phyloP scores from a whole-genome alignment of 2,329 filamentous ascomycete species.

The Xylaria sp. region DNA sequence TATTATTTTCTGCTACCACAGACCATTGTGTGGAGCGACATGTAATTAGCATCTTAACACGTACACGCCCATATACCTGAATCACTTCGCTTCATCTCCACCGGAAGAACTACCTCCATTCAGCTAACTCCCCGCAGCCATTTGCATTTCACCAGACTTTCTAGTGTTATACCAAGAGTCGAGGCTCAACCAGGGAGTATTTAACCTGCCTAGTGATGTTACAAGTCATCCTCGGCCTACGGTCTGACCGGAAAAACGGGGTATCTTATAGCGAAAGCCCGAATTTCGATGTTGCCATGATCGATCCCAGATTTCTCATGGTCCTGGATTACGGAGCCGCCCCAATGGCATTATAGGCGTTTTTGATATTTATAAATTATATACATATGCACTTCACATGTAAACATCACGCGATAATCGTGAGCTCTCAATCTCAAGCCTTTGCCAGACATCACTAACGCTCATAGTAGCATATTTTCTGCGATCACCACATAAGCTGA shows the following conservation, averaged over 20 bases:
- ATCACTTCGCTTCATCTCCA: constrained; percentile 1
- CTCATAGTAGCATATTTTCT: not conserved
- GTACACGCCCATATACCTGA: not conserved
- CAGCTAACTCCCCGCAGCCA: constrained; percentile 6
- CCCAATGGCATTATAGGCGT: constrained; percentile 5
- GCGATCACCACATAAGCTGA: not conserved
- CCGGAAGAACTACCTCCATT: constrained; percentile 28
- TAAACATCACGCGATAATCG: not conserved
- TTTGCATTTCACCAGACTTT: not conserved
- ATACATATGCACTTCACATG: not conserved
- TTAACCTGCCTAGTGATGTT: constrained; percentile 5
- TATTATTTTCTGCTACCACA: not conserved
- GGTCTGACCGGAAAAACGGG: constrained; percentile 12
- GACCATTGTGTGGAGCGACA: not conserved
- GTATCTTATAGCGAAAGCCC: constrained; percentile 19
- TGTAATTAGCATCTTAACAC: not conserved
- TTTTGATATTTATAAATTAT: not conserved
- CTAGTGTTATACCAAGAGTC: constrained; percentile 1
- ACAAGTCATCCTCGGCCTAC: not conserved
- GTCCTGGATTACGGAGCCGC: constrained; percentile 9
- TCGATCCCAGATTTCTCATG: not conserved
- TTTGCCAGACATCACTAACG: not conserved
- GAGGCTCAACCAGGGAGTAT: not conserved
- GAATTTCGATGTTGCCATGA: constrained; percentile 3
- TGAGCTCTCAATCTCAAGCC: too few relatives aligned